phyloP scores from a whole-genome alignment of 2,329 filamentous ascomycete species.

The Bretziella fagacearum region DNA sequence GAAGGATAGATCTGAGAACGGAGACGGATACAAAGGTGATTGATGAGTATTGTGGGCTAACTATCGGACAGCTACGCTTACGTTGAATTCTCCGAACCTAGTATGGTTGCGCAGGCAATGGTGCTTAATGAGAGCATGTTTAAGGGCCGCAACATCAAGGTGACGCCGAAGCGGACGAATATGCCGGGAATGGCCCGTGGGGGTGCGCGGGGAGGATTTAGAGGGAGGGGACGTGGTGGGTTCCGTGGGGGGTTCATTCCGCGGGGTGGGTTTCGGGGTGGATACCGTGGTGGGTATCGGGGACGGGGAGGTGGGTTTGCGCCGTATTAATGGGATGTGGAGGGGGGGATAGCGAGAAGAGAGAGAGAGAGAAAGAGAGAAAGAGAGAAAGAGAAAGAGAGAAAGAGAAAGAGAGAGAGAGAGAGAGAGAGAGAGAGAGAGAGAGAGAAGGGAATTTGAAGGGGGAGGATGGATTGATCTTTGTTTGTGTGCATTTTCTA shows the following conservation, averaged over 20 bases:
- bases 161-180: constrained; percentile 87
- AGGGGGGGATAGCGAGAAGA: not conserved
- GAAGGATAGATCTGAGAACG: no score
- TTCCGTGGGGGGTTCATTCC: constrained; percentile 29
- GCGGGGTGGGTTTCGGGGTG: constrained; percentile 35
- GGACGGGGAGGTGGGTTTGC: constrained; percentile 43
- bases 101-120: constrained; percentile 77
- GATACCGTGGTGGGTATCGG: constrained; percentile 51
- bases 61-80: constrained; percentile 76
- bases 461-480: not conserved
- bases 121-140: constrained; percentile 95
- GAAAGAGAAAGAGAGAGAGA: not conserved
- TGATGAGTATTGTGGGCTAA: not conserved
- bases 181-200: constrained; percentile 81
- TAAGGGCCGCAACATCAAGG: constrained; percentile 89
- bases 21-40: not conserved
- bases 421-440: not conserved
- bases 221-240: constrained; percentile 32
- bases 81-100: constrained; percentile 93
- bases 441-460: not conserved
- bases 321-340: constrained; percentile 35
- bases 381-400: not conserved
- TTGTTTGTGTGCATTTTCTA: no score
- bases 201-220: constrained; percentile 30
- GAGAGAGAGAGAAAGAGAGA: not conserved